Evolutionary conservation across 164 flowering plant species (phyloP).

Genomic region (grape (Vitis vinifera)): DNA sequence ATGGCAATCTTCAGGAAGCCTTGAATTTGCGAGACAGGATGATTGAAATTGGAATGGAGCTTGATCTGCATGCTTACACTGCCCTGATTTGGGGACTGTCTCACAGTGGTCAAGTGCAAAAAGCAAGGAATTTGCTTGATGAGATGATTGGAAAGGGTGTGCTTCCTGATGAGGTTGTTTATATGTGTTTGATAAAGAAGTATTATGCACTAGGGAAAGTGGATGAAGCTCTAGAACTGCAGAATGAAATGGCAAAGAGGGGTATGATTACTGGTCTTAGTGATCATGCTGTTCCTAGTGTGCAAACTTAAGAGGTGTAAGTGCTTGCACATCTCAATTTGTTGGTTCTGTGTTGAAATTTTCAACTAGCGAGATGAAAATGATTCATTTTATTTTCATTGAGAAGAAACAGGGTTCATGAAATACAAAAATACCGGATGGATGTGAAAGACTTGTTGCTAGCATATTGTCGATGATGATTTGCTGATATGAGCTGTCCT

Average conservation of each 20-base stretch:
- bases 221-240: slow-evolving; percentile 58
- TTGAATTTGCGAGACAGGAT: slow-evolving; percentile 50
- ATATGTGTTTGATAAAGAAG: slow-evolving; percentile 51
- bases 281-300: slow-evolving; percentile 19
- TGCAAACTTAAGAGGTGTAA: slow-evolving; percentile 27
- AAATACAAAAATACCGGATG: neutral
- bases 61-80: slow-evolving; percentile 71
- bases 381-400: neutral
- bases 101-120: slow-evolving; percentile 42
- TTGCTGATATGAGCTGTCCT: neutral
- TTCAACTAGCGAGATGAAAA: neutral
- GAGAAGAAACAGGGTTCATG: neutral
- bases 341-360: neutral
- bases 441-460: neutral
- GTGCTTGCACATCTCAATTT: neutral
- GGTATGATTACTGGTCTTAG: slow-evolving; percentile 24
- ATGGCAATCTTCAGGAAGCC: slow-evolving; percentile 63
- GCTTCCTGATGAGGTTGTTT: slow-evolving; percentile 68
- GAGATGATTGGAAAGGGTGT: slow-evolving; percentile 77
- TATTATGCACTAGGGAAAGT: slow-evolving; percentile 47
- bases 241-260: slow-evolving; percentile 47
- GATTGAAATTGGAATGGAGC: slow-evolving; percentile 56
- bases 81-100: slow-evolving; percentile 67
- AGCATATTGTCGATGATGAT: neutral
- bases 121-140: slow-evolving; percentile 51